Evolutionary conservation across 2,329 filamentous ascomycete genomes (phyloP).

Genomic region (Hymenoscyphus repandus): DNA sequence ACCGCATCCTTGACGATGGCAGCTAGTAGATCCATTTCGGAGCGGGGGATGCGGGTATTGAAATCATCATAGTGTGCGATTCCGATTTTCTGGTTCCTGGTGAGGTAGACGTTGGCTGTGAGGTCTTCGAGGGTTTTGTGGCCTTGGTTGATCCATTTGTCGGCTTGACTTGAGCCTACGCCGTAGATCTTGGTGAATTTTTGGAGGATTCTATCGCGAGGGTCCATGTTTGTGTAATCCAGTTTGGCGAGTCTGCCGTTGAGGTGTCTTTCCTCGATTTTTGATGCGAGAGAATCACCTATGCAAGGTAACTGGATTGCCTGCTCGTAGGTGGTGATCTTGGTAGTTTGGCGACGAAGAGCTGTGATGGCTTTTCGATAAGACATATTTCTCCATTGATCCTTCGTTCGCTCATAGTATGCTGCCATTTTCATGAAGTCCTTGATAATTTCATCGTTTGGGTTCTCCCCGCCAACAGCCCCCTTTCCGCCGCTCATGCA

Average conservation of each 20-base stretch:
- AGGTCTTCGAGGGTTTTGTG: constrained; percentile 71
- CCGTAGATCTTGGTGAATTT: constrained; percentile 76
- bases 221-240: constrained; percentile 63
- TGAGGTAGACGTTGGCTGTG: constrained; percentile 54
- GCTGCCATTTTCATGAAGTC: constrained; percentile 73
- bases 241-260: constrained; percentile 69
- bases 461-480: constrained; percentile 43
- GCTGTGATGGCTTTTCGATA: constrained; percentile 76
- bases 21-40: constrained; percentile 68
- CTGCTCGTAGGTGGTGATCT: constrained; percentile 64
- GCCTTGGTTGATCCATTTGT: constrained; percentile 71
- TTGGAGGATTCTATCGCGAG: constrained; percentile 58
- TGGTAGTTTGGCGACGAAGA: constrained; percentile 58
- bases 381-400: constrained; percentile 69
- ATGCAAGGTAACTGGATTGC: constrained; percentile 64
- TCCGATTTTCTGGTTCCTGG: constrained; percentile 66
- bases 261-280: constrained; percentile 83
- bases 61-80: constrained; percentile 79
- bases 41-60: constrained; percentile 68
- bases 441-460: constrained; percentile 71
- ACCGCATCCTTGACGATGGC: constrained; percentile 57
- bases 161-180: constrained; percentile 65
- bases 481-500: constrained; percentile 49
- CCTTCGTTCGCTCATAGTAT: constrained; percentile 69
- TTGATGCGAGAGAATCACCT: constrained; percentile 67